Evolutionary conservation across 202 grass and related monocot species (phyloP).

Genomic region (Carex arenaria): DNA sequence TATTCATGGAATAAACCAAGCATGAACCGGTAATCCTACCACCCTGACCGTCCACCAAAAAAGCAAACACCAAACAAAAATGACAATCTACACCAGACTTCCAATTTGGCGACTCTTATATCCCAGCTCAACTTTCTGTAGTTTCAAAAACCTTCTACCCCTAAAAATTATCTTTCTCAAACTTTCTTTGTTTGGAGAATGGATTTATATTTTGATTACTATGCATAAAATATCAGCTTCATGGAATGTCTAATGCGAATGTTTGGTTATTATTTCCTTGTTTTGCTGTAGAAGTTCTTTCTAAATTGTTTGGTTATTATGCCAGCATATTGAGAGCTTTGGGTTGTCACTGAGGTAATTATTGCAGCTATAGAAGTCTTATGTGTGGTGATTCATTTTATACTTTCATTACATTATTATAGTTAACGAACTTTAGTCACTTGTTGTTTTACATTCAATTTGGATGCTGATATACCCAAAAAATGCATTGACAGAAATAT

Average conservation of each 20-base stretch:
- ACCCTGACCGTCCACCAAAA: neutral
- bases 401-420: too few species aligned
- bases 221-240: conserved; percentile 4
- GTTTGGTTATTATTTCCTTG: neutral
- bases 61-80: neutral
- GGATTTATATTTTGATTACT: neutral
- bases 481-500: neutral
- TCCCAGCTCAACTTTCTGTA: neutral
- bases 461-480: neutral
- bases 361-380: too few species aligned
- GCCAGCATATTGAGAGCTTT: too few species aligned
- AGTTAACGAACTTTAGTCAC: too few species aligned
- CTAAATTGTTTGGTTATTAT: neutral
- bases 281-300: neutral
- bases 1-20: neutral
- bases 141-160: neutral
- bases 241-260: neutral
- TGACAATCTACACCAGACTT: neutral
- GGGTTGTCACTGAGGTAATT: too few species aligned
- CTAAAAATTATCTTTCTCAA: neutral
- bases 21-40: neutral
- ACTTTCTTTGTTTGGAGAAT: neutral
- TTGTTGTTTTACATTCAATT: neutral
- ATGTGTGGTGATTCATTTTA: too few species aligned
- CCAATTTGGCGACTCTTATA: neutral